Base-by-base conservation (phyloP, 2,329 filamentous ascomycete species). In the Macroventuria anomochaeta region DNA sequence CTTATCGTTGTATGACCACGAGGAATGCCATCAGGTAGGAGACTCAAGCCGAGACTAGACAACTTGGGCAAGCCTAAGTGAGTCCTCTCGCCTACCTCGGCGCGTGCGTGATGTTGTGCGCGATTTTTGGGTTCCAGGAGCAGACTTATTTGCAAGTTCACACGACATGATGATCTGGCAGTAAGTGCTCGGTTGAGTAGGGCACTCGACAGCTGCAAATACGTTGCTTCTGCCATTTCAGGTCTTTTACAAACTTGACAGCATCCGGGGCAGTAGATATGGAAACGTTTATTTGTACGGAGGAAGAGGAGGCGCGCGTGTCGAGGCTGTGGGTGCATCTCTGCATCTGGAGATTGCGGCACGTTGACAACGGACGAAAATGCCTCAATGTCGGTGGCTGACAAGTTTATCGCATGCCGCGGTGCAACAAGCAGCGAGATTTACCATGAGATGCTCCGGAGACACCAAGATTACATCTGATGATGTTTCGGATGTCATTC, bases 311-410 rank as follows among this genome's bases (percentile, higher is more conserved):
- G 2, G 31, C 18, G 21, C 25, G 18, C 34, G 17, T 38, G 23
- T 34, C 3, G 18, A 36, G 12, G 42, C 29, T n/a, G n/a, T n/a
- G n/a, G 39, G 25, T 29, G 20, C 25, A 23, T 38, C n/a, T 25
- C 48, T 46, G 18, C 41, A 46, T 42, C 23, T 53, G 49, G 41
- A 46, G 42, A 41, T 46, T 46, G 41, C 42, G 41, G 42, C 36
- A 40, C 29, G 28, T 26, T n/a, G n/a, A n/a, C 25, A 20, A n/a
- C 28, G 23, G 25, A 38, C 28, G 23, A 53, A 46, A 53, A 53
- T 53, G 20, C 49, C 49, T 43, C 49, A 53, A 34, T 36, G 29
- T 46, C 49, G 34, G 42, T 53, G 36, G 49, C 49, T 53, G 41
- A 29, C 21, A 25, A 31, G 18, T n/a, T n/a, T n/a, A n/a, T n/a